Conservation (phyloP, 2,329 filamentous ascomycete genomes). For the Neurospora crassa region DNA sequence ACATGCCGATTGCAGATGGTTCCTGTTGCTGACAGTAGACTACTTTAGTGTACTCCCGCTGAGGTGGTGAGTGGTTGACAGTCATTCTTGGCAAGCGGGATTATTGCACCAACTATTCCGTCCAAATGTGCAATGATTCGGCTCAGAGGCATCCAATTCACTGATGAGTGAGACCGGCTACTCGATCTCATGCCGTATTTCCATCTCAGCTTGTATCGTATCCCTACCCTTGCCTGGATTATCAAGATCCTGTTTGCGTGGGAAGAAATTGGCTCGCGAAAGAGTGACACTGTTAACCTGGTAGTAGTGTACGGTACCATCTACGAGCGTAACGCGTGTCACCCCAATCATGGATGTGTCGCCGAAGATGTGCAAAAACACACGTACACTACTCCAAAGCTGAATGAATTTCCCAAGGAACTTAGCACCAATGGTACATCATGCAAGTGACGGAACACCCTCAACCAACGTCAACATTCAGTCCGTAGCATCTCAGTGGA, state of each 20-base stretch:
- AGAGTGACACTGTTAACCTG: background rate
- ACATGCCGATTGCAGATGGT: background rate
- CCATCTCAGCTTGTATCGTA: background rate
- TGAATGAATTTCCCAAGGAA: background rate
- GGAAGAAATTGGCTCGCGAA: background rate
- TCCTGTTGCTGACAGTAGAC: background rate
- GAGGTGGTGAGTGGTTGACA: background rate
- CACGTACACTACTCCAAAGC: background rate
- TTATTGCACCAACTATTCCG: background rate
- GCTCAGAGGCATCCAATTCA: background rate
- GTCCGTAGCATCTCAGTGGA: background rate
- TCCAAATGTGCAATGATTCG: background rate
- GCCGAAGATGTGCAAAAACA: background rate
- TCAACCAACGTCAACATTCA: background rate
- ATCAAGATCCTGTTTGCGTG: background rate
- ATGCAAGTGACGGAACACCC: background rate
- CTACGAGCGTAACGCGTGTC: too few relatives aligned
- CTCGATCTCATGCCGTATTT: background rate
- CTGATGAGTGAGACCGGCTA: background rate
- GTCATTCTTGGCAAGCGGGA: background rate
- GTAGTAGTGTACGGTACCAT: background rate
- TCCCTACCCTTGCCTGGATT: background rate
- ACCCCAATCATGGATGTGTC: background rate
- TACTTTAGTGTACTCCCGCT: background rate
- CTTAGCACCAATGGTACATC: background rate